These are phyloP conservation scores for Talaromyces rugulosus DNA, from an alignment of 2,329 filamentous ascomycete genomes.

Conservation along the genomic window DNA sequence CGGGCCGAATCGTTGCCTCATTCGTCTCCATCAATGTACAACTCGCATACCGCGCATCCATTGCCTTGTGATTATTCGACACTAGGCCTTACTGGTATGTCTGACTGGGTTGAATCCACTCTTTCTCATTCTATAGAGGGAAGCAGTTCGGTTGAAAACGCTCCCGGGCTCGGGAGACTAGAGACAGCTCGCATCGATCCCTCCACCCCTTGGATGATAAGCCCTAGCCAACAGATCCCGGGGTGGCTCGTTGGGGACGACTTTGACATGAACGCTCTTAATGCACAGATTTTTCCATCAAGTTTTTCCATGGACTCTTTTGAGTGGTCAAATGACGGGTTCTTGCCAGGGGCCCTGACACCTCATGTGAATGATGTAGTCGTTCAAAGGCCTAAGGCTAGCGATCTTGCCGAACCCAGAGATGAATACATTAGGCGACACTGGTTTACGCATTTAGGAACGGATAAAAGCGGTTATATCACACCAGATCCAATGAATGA, in stretches of 20 bases:
- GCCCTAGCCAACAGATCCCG: slow-evolving; percentile 11
- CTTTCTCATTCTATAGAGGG: not conserved
- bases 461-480: not conserved
- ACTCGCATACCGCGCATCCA: not conserved
- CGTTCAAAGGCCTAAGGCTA: not conserved
- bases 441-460: slow-evolving; percentile 7
- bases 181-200: not conserved
- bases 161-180: not conserved
- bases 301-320: slow-evolving; percentile 5
- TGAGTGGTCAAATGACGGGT: not conserved
- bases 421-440: not conserved
- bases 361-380: not conserved
- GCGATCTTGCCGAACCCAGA: not conserved
- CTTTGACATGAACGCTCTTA: slow-evolving; percentile 20
- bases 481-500: slow-evolving; percentile 8
- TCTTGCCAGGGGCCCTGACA: not conserved
- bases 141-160: not conserved
- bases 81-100: not conserved
- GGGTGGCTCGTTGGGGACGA: slow-evolving; percentile 20
- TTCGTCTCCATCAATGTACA: not conserved
- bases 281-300: slow-evolving; percentile 12
- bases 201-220: slow-evolving; percentile 8
- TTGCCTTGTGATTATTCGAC: slow-evolving; percentile 3
- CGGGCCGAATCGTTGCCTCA: not conserved
- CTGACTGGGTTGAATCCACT: not conserved